Evolutionary conservation across 306 rosid species (phyloP), one percentile per base, ranked within the genome.

Genomic region (Glycine latifolia): DNA sequence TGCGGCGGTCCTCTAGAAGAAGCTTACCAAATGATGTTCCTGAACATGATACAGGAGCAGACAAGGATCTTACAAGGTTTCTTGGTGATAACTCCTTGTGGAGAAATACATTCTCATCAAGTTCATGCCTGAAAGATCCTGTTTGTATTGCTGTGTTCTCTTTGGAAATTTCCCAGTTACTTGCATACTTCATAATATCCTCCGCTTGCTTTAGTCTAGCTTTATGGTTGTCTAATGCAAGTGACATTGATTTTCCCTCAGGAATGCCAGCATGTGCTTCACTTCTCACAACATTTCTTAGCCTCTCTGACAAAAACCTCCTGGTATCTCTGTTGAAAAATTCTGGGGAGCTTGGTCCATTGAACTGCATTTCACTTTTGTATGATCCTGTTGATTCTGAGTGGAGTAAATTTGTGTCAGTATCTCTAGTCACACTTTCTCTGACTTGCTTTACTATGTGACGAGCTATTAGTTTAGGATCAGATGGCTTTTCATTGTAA

Each of bases 11-110:
- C 89, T 93, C 98, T n/a, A 96, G 86, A 84, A 96, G 99, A 84
- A 96, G 99, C 88, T 93, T 96, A 83, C 99, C 98, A 85, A 96
- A 96, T 59, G 99, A 92, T 39, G 98, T 93, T 81, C 99, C 97
- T 41, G 98, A 81, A 80, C 94, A 91, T 41, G 98, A 82, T 63
- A 96, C 98, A 31, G 99, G 99, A 41, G 99, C 98, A 10, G 99
- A 96, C 78, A 96, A 80, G 67, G 99, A 96, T 75, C 99, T 90
- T 37, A 91, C 80, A 48, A 96, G 98, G 87, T 90, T 93, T 86
- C 91, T 89, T 13, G 98, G 99, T 75, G 98, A 89, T 86, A 87
- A 67, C 53, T 90, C 97, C 82, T 74, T 83, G 75, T 85, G 91
- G 68, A 89, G 79, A 41, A 83, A 73, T 73, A 83, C 77, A 67